Base-by-base conservation (phyloP, 768 basidiomycete genomes). In the Macrolepiota fuliginosa region DNA sequence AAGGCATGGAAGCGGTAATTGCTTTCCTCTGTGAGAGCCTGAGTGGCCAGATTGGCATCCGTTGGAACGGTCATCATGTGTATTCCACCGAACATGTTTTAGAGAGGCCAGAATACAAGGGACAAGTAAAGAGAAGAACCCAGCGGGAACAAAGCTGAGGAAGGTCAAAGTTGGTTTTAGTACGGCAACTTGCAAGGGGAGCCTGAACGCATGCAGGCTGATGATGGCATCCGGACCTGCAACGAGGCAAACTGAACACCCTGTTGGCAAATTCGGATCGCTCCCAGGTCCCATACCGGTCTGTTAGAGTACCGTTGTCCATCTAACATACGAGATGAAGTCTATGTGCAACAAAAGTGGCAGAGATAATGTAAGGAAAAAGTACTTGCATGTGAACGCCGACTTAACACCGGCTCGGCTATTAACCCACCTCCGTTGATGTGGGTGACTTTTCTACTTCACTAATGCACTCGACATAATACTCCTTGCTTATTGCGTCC, bases 1-100 rank as follows among this genome's bases (percentile, higher is more conserved):
- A 94, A 94, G 24, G 88, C 81, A 0, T 83, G 76, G 68, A 93
- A 93, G 54, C 89, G 87, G 69, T 85, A 87, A 64, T 64, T 78
- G 39, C 82, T 77, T 76, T 94, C 92, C 63, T 93, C 91, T 50
- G 76, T 72, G 66, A 94, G 78, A 12, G 87, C 79, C 70, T 90
- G 85, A 35, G 83, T 85, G 51, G 90, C 90, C 5, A 91, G 76
- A 65, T 91, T 88, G 49, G 87, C 85, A 65, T 91, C 90, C 58
- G 81, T 84, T 39, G 88, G 88, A 62, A 81, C 73, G 56, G 60
- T 32, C 79, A 83, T 85, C 54, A 77, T 76, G 62, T 88, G 81
- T 67, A 87, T 83, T 64, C 82, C 81, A 73, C 77, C 83, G 76
- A 88, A 90, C 87, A 89, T 87, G 68, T 65, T 24, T 25, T 25